A percentile compares a stretch with the other conserved stretches of the same genome.
Conservation (phyloP, 257 asterid species). For the Marsdenia floribunda region DNA sequence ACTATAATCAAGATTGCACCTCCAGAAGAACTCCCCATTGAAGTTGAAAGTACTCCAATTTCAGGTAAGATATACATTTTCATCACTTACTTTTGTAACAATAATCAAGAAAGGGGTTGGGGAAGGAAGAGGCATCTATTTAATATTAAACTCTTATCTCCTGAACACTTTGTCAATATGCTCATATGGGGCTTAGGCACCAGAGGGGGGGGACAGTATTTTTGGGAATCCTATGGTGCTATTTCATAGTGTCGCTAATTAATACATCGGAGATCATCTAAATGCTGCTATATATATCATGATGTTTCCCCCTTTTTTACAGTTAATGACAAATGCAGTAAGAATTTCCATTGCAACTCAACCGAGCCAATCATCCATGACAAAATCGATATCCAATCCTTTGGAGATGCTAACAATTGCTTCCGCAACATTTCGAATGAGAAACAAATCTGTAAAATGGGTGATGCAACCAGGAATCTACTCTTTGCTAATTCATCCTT, state of each 20-base stretch:
- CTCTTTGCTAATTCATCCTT: constrained; percentile 33
- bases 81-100: not conserved
- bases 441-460: constrained; percentile 20
- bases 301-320: constrained; percentile 22
- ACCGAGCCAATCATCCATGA: constrained; percentile 14
- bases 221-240: not conserved
- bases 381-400: constrained; percentile 7
- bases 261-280: not conserved
- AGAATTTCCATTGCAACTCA: constrained; percentile 23
- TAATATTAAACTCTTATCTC: not conserved
- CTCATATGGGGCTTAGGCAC: not conserved
- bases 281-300: not conserved
- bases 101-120: not conserved
- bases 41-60: constrained; percentile 20
- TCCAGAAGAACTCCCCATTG: constrained; percentile 21
- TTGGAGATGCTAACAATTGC: constrained; percentile 13
- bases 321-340: constrained; percentile 30
- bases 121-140: not conserved
- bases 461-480: constrained; percentile 22
- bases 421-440: constrained; percentile 1
- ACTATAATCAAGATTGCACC: constrained; percentile 15
- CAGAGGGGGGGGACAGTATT: too few species aligned
- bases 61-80: constrained; percentile 34
- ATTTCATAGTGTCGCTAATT: not conserved
- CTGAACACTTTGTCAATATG: not conserved